A percentile compares a stretch with the other conserved stretches of the same genome.
phyloP scores from a whole-genome alignment of 2,329 filamentous ascomycete genomes.

The Orbilia blumenaviensis region DNA sequence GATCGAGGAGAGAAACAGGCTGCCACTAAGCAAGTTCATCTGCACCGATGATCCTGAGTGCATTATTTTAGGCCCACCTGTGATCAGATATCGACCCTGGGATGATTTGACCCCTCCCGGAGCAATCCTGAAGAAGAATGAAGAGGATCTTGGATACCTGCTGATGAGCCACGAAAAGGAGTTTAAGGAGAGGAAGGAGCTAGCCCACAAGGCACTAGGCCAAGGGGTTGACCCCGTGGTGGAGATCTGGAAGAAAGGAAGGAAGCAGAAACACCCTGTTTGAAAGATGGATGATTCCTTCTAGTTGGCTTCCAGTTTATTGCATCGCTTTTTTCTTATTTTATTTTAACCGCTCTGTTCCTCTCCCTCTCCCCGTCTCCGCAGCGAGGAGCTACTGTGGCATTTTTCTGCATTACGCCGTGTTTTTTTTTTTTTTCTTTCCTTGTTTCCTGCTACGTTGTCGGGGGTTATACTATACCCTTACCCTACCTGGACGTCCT shows the following conservation, averaged over 20 bases:
- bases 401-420: background rate
- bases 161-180: background rate
- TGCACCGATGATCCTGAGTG: conserved; percentile 25
- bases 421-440: background rate
- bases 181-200: background rate
- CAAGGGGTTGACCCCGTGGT: background rate
- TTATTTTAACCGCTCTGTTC: background rate
- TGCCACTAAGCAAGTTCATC: conserved; percentile 9
- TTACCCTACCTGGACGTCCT: background rate
- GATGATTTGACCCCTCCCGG: conserved; percentile 13
- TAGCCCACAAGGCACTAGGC: background rate
- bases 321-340: background rate
- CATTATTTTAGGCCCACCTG: background rate
- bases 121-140: background rate
- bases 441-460: background rate
- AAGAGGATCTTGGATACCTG: background rate
- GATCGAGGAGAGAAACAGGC: background rate
- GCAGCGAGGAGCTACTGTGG: background rate
- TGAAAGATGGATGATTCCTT: background rate
- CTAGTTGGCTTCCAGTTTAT: background rate
- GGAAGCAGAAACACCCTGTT: background rate
- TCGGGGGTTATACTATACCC: background rate
- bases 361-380: too few relatives aligned
- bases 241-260: background rate
- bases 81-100: background rate